Conservation (phyloP, 2,329 filamentous ascomycete species). For the Penicillium sp. region DNA sequence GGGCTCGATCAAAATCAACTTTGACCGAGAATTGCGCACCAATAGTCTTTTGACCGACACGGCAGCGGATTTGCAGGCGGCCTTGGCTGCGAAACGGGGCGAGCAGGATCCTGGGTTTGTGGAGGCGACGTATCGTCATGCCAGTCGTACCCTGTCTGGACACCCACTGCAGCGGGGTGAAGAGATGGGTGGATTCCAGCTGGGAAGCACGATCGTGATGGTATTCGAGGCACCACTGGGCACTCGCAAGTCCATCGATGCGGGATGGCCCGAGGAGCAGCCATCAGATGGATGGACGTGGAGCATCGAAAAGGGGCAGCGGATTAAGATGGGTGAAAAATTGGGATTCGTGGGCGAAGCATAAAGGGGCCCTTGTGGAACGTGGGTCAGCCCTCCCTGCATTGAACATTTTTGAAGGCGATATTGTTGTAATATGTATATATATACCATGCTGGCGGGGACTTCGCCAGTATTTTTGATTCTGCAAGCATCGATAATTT, state of each 20-base stretch:
- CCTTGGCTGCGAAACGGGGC: constrained; percentile 73
- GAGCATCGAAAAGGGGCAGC: constrained; percentile 84
- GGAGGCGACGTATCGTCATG: constrained; percentile 83
- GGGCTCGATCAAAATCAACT: constrained; percentile 95
- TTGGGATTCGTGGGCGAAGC: constrained; percentile 68
- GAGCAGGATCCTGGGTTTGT: constrained; percentile 89
- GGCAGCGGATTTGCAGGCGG: constrained; percentile 82
- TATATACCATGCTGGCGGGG: too few relatives aligned
- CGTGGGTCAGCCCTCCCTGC: background rate
- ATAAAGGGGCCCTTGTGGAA: constrained; percentile 2
- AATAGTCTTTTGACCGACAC: constrained; percentile 94
- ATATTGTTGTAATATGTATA: too few relatives aligned
- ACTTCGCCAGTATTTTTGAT: too few relatives aligned
- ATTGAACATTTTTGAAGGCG: too few relatives aligned
- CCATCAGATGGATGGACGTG: constrained; percentile 77
- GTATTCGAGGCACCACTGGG: constrained; percentile 91
- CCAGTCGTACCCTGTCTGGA: constrained; percentile 77
- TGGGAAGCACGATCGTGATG: constrained; percentile 92
- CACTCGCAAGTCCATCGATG: constrained; percentile 59
- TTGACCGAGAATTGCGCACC: constrained; percentile 89
- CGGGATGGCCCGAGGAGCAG: constrained; percentile 62
- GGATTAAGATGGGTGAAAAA: constrained; percentile 84
- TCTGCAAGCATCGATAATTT: too few relatives aligned
- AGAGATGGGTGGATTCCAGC: constrained; percentile 97
- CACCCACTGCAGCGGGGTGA: constrained; percentile 85